Evolutionary conservation across 2,329 filamentous ascomycete genomes (phyloP), one percentile per base, ranked within the genome.

Genomic region (Emydomyces testavorans): DNA sequence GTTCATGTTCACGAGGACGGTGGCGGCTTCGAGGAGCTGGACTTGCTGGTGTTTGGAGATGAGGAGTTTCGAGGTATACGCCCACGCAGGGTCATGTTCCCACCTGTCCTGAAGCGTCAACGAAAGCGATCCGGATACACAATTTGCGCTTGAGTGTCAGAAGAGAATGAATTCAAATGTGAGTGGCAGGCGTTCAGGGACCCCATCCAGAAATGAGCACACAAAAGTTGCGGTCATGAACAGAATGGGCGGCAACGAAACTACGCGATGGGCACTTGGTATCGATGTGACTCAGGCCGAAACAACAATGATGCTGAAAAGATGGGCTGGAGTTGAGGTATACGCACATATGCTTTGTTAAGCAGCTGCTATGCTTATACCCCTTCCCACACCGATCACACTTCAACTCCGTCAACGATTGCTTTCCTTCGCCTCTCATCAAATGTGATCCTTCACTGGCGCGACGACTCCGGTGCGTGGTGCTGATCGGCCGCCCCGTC

Each of bases 341-440:
- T 76, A 94, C 92, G 79, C 82, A 96, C 92, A 95, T 83, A 82
- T 98, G 92, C 80, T 96, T 98, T 67, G 86, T 93, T 76, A 98
- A 80, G 80, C 92, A 98, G 75, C 92, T 96, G 80, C 89, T 94
- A 78, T 98, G 92, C 81, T 98, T 98, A 80, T 98, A 98, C 71
- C 88, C 88, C 78, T 98, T 98, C 69, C 90, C 90, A 75, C 92
- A 98, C 71, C 89, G 90, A 65, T 94, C 87, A 74, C 92, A 98
- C 69, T 85, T 87, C 65, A 98, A 79, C 67, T 96, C 90, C 62
- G 82, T 80, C 62, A 79, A 84, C 67, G 79, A 77, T 71, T 87
- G 89, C 72, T 80, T 82, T 57, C 78, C 46, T 60, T 90, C 85
- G 58, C 83, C 82, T 69, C 92, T 93, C 60, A 76, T 72, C 53